Conservation (phyloP, 768 basidiomycete genomes). For the Mycena metata region DNA sequence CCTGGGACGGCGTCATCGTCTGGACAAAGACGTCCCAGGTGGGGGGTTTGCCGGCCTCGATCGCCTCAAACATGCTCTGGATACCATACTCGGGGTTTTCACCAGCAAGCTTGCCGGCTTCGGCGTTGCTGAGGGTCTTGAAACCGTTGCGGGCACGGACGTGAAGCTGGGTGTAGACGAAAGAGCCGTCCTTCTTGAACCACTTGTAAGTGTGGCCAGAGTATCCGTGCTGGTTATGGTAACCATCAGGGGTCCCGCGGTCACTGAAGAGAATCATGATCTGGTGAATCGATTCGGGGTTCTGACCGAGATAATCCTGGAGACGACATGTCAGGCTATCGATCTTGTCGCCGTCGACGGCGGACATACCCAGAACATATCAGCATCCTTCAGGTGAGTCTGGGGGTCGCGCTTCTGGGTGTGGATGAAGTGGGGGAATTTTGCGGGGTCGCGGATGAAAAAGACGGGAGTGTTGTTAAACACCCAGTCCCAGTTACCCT, state of each 20-base stretch:
- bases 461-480: conserved; percentile 95
- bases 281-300: conserved; percentile 92
- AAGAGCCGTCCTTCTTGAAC: conserved; percentile 86
- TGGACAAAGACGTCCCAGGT: conserved; percentile 93
- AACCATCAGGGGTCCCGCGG: conserved; percentile 94
- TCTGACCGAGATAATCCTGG: conserved; percentile 90
- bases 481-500: conserved; percentile 95
- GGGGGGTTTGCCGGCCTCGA: conserved; percentile 85
- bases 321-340: conserved; percentile 38
- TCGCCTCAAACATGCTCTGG: conserved; percentile 82
- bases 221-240: conserved; percentile 90
- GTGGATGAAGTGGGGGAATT: conserved; percentile 96
- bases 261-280: conserved; percentile 95
- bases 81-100: conserved; percentile 90
- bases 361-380: conserved; percentile 81
- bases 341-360: neutral
- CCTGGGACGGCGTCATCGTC: conserved; percentile 94
- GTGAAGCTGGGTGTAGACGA: conserved; percentile 91
- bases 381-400: conserved; percentile 90
- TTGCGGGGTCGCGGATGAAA: conserved; percentile 88
- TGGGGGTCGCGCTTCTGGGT: conserved; percentile 93
- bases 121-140: conserved; percentile 82
- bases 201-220: conserved; percentile 94
- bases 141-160: conserved; percentile 83
- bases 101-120: conserved; percentile 75